Conservation (phyloP, 2,329 filamentous ascomycete species). For the Plenodomus biglobosus region DNA sequence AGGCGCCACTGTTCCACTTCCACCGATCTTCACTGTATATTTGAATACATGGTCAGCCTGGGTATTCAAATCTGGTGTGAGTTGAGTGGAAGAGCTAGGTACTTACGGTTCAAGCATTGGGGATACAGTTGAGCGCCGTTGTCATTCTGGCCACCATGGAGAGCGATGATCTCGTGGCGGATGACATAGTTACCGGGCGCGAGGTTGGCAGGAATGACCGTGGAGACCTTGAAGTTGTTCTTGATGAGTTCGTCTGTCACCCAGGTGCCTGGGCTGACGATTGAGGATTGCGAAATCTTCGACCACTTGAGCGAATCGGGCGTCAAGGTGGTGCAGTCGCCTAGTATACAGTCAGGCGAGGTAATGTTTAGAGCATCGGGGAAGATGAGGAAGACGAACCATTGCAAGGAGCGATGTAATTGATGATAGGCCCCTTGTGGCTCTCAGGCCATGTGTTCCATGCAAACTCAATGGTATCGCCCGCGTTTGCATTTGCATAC, state of each 20-base stretch:
- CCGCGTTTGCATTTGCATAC: slow-evolving; percentile 40
- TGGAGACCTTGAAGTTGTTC: slow-evolving; percentile 52
- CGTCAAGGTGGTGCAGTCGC: slow-evolving; percentile 35
- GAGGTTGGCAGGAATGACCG: slow-evolving; percentile 50
- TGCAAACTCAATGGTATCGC: slow-evolving; percentile 35
- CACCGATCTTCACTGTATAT: slow-evolving; percentile 46
- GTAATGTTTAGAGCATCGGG: background rate
- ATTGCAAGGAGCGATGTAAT: slow-evolving; percentile 44
- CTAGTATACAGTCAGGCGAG: slow-evolving; percentile 6
- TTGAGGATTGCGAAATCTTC: slow-evolving; percentile 37
- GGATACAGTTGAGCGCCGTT: slow-evolving; percentile 57
- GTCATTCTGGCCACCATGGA: slow-evolving; percentile 47
- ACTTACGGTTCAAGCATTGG: slow-evolving; percentile 51
- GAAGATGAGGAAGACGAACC: slow-evolving; percentile 13
- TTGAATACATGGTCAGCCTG: background rate
- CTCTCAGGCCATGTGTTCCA: slow-evolving; percentile 43
- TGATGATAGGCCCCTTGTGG: slow-evolving; percentile 44
- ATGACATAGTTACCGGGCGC: slow-evolving; percentile 56
- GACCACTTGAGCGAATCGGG: slow-evolving; percentile 34
- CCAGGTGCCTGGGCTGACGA: slow-evolving; percentile 37
- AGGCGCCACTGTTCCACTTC: slow-evolving; percentile 45
- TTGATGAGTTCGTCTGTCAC: slow-evolving; percentile 39
- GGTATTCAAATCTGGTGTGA: background rate
- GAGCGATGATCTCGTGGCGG: slow-evolving; percentile 56
- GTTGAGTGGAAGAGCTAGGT: too few relatives aligned